Base-by-base conservation (phyloP, 306 rosid species). In the Mimosa bimucronata region DNA sequence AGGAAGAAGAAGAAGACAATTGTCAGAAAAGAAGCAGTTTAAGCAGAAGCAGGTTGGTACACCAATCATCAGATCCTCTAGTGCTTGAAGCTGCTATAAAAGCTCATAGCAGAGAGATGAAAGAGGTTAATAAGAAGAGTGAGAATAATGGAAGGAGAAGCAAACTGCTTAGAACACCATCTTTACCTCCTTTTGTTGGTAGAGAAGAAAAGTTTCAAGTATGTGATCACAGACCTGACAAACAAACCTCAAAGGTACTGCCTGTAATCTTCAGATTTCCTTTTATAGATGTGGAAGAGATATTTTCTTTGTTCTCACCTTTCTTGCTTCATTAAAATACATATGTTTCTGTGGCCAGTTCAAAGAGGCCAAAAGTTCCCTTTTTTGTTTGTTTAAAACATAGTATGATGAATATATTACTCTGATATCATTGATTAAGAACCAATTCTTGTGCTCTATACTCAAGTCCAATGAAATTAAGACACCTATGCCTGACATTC, bases 201-300 rank as follows among this genome's bases (percentile, higher is more conserved):
- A 88, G 84, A 80, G 86, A 84, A 30, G 88, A 82, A 77, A 87
- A 71, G 80, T 77, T 61, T 74, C 86, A 70, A 83, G 85, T 8
- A 38, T 38, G 0, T 78, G 83, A 82, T 80, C 40, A 61, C 21
- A 73, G 84, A 79, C 73, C 28, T 71, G 79, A 82, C 71, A 78
- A 69, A 44, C 78, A 75, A 78, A 81, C 84, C 75, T 81, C 81
- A 7, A 88, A 88, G 94, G 94, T 88, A 90, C 48, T 80, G 3
- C 50, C 48, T 84, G 1, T 58, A 45, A 57, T 71, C 65, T 29
- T 64, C 23, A 57, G 12, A 29, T 71, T 64, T 30, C 23, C 69
- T 64, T 77, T 75, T 69, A 26, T 69, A 41, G 46, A 42, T 12
- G 21, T 66, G 71, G 23, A 65, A 30, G 37, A 5, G 44, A 65